Conservation (phyloP, 179 eudicot genomes). For the Beta macrorhiza region DNA sequence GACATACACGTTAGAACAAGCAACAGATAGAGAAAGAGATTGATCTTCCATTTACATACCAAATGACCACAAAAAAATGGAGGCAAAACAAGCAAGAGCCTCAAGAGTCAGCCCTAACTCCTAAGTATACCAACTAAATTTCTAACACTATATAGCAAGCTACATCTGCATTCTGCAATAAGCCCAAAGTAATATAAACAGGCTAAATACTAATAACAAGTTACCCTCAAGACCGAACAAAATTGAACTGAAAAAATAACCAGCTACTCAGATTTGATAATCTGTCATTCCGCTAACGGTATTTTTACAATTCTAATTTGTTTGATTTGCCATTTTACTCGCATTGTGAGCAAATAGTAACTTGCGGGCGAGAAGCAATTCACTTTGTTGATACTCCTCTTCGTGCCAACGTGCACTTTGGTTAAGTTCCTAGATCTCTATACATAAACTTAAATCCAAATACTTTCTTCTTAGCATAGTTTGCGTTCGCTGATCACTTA, state of each 20-base stretch:
- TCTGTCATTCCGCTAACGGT: neutral
- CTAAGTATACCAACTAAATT: constrained; percentile 12
- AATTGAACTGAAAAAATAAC: constrained; percentile 3
- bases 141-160: constrained; percentile 10
- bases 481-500: constrained; percentile 20
- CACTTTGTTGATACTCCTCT: constrained; percentile 14
- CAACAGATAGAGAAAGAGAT: neutral
- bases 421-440: constrained; percentile 23
- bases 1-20: neutral
- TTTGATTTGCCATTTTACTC: neutral
- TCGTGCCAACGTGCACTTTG: neutral
- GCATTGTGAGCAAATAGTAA: neutral
- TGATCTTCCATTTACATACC: constrained; percentile 14
- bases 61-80: neutral
- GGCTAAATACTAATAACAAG: constrained; percentile 12
- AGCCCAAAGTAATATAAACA: constrained; percentile 4
- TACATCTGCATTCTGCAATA: neutral
- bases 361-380: constrained; percentile 11
- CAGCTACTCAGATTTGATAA: neutral
- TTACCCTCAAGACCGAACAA: constrained; percentile 17
- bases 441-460: constrained; percentile 15
- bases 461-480: neutral
- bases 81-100: constrained; percentile 13
- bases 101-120: constrained; percentile 22
- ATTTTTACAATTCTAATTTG: neutral